Base-by-base conservation (phyloP, 345 rosid species). In the Arabidopsis suecica region DNA sequence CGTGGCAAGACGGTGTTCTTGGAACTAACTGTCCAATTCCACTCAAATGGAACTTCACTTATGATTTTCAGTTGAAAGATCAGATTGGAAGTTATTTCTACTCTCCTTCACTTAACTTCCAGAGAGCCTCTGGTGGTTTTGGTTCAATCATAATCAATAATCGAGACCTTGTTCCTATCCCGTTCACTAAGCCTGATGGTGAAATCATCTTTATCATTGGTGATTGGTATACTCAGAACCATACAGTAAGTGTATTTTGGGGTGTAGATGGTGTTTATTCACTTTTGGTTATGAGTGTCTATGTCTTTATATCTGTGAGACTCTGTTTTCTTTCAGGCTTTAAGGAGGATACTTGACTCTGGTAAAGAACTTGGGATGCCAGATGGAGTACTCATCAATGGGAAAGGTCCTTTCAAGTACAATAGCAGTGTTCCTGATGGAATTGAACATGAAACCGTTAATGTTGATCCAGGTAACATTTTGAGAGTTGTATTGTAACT, bases 281-380 rank as follows among this genome's bases (percentile, higher is more conserved):
- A 28, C 30, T 62, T 65, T 53, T 63, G 34, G 2, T 14, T 41
- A 9, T 54, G 50, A 23, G 10, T 41, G 13, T 20, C n/a, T 50
- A 6, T 28, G 62, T 62, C 10, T 51, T 8, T 20, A 53, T 63
- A 18, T 60, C 40, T 38, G 74, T 64, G 45, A 72, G 37, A 69
- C 8, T 0, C 14, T 77, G 70, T 45, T 77, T 16, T 22, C 12
- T 81, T 66, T 62, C 54, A 95, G 97, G 96, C 88, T 1, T 69
- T 95, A 77, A 89, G 89, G 81, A 65, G 81, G 13, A 67, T 45
- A 49, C 91, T 95, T 60, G 99, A 90, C 73, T 83, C 88, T 65
- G 97, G 99, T 55, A 78, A 88, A 48, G 95, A 89, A 18, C 97
- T 95, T 28, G 99, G 91, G 20, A 86, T 95, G 93, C 99, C 99